Conservation (phyloP, 2,329 filamentous ascomycete species). For the Thermomyces lanuginosus region DNA sequence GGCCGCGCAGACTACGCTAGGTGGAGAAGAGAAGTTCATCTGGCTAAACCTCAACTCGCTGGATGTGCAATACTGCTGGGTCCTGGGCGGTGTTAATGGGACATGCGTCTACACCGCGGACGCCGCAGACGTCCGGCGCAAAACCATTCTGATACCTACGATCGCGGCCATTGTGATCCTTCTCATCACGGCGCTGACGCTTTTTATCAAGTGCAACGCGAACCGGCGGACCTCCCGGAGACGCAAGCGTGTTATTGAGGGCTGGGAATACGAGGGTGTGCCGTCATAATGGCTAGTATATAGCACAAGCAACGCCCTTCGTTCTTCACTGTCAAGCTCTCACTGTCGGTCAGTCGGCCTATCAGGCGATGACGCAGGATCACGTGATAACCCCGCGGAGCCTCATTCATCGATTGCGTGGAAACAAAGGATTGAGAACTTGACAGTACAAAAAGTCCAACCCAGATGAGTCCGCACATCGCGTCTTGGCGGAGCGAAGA, state of each 20-base stretch:
- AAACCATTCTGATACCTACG: conserved; percentile 42
- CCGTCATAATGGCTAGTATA: conserved; percentile 30
- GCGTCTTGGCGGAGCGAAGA: conserved; percentile 3
- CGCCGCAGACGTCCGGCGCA: conserved; percentile 26
- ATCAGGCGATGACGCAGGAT: too few relatives aligned
- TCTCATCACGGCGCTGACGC: conserved; percentile 41
- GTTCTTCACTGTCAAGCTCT: too few relatives aligned
- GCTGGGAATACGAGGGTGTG: conserved; percentile 54
- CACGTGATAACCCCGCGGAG: too few relatives aligned
- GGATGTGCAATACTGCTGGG: conserved; percentile 43
- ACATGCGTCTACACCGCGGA: conserved; percentile 42
- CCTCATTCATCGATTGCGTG: too few relatives aligned
- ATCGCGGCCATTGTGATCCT: conserved; percentile 48
- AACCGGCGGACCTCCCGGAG: conserved; percentile 40
- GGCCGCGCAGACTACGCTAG: conserved; percentile 12
- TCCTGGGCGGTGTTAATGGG: conserved; percentile 37
- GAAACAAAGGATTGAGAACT: too few relatives aligned
- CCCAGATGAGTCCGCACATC: too few relatives aligned
- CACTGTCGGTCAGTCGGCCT: too few relatives aligned
- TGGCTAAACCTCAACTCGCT: conserved; percentile 49
- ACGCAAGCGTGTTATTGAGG: conserved; percentile 34
- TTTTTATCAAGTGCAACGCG: conserved; percentile 49
- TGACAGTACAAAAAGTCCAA: too few relatives aligned
- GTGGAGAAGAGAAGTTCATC: conserved; percentile 21
- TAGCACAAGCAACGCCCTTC: too few relatives aligned